Base-by-base conservation (phyloP, 139 green algal species). In the Chlorella sp. region DNA sequence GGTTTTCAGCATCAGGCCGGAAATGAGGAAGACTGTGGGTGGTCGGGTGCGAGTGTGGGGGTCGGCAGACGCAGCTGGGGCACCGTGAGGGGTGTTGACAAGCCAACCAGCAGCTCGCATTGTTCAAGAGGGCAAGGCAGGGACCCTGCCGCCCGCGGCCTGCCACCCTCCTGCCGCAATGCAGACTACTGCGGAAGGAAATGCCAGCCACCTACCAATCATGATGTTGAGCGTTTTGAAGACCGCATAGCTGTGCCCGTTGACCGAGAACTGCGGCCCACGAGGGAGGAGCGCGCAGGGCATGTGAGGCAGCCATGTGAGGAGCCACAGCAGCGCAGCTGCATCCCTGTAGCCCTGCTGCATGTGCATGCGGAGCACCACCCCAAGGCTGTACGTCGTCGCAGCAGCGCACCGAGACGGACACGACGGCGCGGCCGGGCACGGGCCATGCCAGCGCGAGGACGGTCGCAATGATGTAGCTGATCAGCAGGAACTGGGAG, bases 1-100 rank as follows among this genome's bases (percentile, higher is more conserved):
- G 0, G 92, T 94, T 32, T 95, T 92, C 34, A 96, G 88, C 1
- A 91, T 94, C 0, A 96, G 69, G 60, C 94, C 94, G 41, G 92
- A 95, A 34, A 96, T 93, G 43, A 97, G 87, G 84, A 95, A 78
- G 11, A 97, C 92, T 28, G 90, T 16, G 16, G 30, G 44, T 8
- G 30, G 24, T 26, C 24, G 41, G 19, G 72, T 3, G 92, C 24
- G 3, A 83, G 87, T 68, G 91, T 75, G 0, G 88, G 87, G 80
- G 90, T 93, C 77, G 87, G n/a, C n/a, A n/a, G n/a, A n/a, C n/a
- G n/a, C n/a, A n/a, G n/a, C n/a, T n/a, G n/a, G n/a, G n/a, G n/a
- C n/a, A n/a, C n/a, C n/a, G n/a, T n/a, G n/a, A n/a, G n/a, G n/a
- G n/a, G n/a, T n/a, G n/a, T n/a, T n/a, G n/a, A n/a, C n/a, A n/a